Percentiles rank a stretch among this genome's conserved stretches.
Evolutionary conservation across 345 rosid species (phyloP).

Genomic region (Kandelia obovata): DNA sequence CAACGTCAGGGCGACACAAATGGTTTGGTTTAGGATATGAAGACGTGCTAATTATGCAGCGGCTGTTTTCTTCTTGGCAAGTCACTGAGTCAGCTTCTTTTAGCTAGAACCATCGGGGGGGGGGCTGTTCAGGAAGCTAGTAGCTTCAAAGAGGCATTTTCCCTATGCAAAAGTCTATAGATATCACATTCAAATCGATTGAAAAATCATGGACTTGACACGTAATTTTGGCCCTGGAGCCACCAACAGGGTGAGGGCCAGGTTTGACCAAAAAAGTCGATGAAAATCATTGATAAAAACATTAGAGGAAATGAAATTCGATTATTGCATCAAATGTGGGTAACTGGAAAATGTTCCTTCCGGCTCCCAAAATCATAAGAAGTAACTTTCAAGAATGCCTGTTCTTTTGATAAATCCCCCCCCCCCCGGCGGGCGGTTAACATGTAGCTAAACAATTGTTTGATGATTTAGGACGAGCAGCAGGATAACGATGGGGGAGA

Average conservation of each 20-base stretch:
- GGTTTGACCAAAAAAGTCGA: too few relatives aligned
- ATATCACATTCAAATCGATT: neutral
- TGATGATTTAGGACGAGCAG: slow-evolving; percentile 13
- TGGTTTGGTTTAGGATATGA: too few relatives aligned
- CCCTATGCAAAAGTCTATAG: too few relatives aligned
- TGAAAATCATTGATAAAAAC: neutral
- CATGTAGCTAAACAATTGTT: slow-evolving; percentile 20
- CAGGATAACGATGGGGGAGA: slow-evolving; percentile 7
- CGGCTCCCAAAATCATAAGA: neutral
- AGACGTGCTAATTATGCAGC: too few relatives aligned
- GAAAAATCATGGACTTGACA: neutral
- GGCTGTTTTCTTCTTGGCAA: too few relatives aligned
- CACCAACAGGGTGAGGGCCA: neutral
- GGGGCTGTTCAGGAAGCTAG: too few relatives aligned
- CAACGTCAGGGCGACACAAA: too few relatives aligned
- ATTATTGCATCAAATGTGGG: neutral
- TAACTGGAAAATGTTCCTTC: slow-evolving; percentile 19
- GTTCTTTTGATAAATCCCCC: neutral
- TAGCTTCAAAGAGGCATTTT: too few relatives aligned
- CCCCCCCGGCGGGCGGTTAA: neutral
- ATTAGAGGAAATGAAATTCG: neutral
- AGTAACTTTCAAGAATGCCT: slow-evolving; percentile 4
- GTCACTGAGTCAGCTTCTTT: too few relatives aligned
- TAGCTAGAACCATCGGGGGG: too few relatives aligned
- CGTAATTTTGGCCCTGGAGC: neutral